Conservation (phyloP, 495 filamentous ascomycete species). For the Penicillium parvum region DNA sequence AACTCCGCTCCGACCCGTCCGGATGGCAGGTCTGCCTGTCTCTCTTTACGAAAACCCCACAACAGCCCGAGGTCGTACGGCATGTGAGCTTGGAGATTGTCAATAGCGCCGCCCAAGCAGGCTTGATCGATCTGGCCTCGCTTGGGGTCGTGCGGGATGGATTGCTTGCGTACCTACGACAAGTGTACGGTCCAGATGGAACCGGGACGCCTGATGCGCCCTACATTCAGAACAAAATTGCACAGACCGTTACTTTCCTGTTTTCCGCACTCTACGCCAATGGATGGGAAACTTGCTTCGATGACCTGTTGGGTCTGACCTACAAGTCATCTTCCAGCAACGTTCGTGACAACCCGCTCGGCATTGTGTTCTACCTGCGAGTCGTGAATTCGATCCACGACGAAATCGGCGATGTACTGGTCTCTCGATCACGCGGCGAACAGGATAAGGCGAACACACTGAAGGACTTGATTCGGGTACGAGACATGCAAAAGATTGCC, state of each 20-base stretch:
- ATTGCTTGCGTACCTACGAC: slow-evolving; percentile 70
- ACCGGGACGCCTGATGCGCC: slow-evolving; percentile 57
- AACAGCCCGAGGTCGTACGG: slow-evolving; percentile 74
- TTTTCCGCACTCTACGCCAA: slow-evolving; percentile 80
- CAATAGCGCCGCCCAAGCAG: slow-evolving; percentile 79
- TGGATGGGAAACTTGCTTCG: slow-evolving; percentile 82
- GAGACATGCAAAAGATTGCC: slow-evolving; percentile 83
- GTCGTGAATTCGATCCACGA: slow-evolving; percentile 87
- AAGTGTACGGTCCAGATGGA: slow-evolving; percentile 59
- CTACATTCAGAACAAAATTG: slow-evolving; percentile 91
- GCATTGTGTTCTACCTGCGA: slow-evolving; percentile 83
- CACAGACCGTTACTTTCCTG: slow-evolving; percentile 88
- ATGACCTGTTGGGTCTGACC: slow-evolving; percentile 75
- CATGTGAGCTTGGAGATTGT: slow-evolving; percentile 85
- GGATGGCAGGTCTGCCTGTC: slow-evolving; percentile 83
- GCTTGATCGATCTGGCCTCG: slow-evolving; percentile 62
- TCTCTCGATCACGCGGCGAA: slow-evolving; percentile 70
- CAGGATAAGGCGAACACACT: slow-evolving; percentile 74
- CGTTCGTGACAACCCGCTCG: slow-evolving; percentile 61
- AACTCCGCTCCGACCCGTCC: slow-evolving; percentile 68
- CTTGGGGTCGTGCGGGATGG: slow-evolving; percentile 68
- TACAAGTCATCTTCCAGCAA: slow-evolving; percentile 44
- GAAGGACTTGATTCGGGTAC: slow-evolving; percentile 80
- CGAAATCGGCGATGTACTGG: slow-evolving; percentile 88
- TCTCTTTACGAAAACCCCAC: slow-evolving; percentile 81